A percentile compares a stretch with the other conserved stretches of the same genome.
Evolutionary conservation across 805 yeast species (phyloP).

Genomic region (Jamesozyma piceae): DNA sequence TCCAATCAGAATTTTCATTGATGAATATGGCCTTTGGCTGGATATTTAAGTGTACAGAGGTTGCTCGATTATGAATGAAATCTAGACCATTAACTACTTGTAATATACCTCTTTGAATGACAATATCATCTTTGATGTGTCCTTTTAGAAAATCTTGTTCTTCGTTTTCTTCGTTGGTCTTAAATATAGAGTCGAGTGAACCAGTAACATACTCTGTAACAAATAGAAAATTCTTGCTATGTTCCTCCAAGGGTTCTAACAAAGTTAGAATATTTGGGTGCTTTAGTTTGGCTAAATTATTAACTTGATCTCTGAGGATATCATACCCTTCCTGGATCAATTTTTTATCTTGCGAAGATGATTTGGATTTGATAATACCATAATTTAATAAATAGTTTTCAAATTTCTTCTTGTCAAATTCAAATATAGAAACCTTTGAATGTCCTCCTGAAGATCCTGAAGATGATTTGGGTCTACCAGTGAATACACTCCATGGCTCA

Average conservation of each 20-base stretch:
- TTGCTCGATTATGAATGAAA: constrained; percentile 71
- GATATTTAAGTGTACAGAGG: constrained; percentile 65
- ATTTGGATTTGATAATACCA: constrained; percentile 39
- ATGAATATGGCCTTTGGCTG: constrained; percentile 71
- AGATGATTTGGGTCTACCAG: constrained; percentile 63
- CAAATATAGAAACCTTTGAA: constrained; percentile 66
- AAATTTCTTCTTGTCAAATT: constrained; percentile 71
- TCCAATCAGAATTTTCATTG: constrained; percentile 89
- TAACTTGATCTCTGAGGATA: constrained; percentile 56
- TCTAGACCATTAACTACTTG: constrained; percentile 71
- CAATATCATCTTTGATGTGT: constrained; percentile 54
- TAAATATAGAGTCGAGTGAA: constrained; percentile 39
- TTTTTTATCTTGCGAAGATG: constrained; percentile 33
- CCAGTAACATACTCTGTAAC: constrained; percentile 73
- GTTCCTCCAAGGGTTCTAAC: constrained; percentile 84
- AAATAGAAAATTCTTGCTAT: constrained; percentile 64
- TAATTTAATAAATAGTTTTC: constrained; percentile 45
- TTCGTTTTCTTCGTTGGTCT: constrained; percentile 16
- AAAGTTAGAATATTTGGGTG: constrained; percentile 84
- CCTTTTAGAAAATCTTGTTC: constrained; percentile 29
- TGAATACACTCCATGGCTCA: constrained; percentile 78
- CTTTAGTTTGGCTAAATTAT: constrained; percentile 66
- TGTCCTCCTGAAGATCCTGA: constrained; percentile 28
- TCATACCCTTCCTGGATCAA: constrained; percentile 54
- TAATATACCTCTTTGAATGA: constrained; percentile 73